Evolutionary conservation across 495 filamentous ascomycete genomes (phyloP), one percentile per base, ranked within the genome.

Genomic region (Aspergillus incahuasiensis): DNA sequence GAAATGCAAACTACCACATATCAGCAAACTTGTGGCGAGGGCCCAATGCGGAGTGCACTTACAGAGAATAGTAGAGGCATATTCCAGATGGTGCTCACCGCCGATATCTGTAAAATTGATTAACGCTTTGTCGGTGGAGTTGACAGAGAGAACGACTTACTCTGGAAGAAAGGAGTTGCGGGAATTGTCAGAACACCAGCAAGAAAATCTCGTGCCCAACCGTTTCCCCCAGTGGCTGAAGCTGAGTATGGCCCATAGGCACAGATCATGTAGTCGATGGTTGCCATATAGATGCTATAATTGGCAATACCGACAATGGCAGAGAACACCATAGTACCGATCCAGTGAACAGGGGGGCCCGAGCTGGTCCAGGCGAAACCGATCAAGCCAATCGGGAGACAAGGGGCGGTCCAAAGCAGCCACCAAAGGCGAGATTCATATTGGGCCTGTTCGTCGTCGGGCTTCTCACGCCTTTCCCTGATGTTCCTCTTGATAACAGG

Each of bases 171-270:
- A 5, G 87, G 89, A 0, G 84, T 88, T 0, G 89, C 88, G 1
- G 82, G 83, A 35, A 89, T 77, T 11, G 89, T 90, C 28, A 90
- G 74, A 7, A 90, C 78, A 75, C 90, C 90, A 51, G 90, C 90
- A 11, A 95, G 72, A 72, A 95, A 88, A 67, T 95, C 90, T 59
- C 90, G 80, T 46, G 89, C 75, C 80, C 79, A 87, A 55, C 84
- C 86, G 60, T 89, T 89, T 41, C 86, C 86, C 54, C 86, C 86
- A 7, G 86, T 89, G 0, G 86, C 86, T 6, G 84, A 87, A 5
- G 86, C 84, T 4, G 85, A 86, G 71, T 88, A 89, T 0, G 84
- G 83, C 1, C 86, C 86, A 55, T 89, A 89, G 20, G 83, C 81
- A 60, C 76, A 79, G 54, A 89, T 82, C 79, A 88, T 87, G 68